Conservation (phyloP, 202 grass and related monocot species). For the Schoenoplectus triqueter region DNA sequence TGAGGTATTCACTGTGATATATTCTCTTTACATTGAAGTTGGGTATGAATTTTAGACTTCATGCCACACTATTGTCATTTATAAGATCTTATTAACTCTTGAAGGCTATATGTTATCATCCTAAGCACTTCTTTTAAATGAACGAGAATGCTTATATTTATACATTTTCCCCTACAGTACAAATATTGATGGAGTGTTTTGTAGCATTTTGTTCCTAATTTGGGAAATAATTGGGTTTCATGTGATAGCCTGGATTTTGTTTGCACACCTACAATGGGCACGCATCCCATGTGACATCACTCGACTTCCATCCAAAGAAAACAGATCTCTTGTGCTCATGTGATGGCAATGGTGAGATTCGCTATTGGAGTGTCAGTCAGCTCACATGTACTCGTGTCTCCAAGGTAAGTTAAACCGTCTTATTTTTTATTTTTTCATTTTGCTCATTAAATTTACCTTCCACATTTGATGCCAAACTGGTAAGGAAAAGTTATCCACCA, state of each 20-base stretch:
- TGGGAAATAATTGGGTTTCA: constrained; percentile 28
- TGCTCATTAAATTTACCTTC: constrained; percentile 16
- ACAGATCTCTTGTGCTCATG: constrained; percentile 95
- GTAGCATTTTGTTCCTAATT: constrained; percentile 22
- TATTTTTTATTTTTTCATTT: constrained; percentile 18
- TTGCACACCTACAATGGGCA: constrained; percentile 74
- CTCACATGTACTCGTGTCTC: constrained; percentile 43
- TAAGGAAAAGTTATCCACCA: constrained; percentile 3
- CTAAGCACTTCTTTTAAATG: not conserved
- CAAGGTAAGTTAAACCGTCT: constrained; percentile 49
- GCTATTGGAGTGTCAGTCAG: constrained; percentile 72
- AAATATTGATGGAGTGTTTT: not conserved
- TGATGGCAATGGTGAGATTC: constrained; percentile 86
- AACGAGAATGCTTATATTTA: not conserved
- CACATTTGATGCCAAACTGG: not conserved
- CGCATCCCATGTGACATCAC: constrained; percentile 65
- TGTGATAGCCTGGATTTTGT: constrained; percentile 78
- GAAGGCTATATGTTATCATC: constrained; percentile 1
- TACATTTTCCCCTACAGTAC: not conserved
- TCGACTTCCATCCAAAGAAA: constrained; percentile 99
- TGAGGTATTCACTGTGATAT: constrained; percentile 53
- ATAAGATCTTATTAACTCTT: not conserved
- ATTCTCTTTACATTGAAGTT: not conserved
- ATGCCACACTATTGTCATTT: not conserved
- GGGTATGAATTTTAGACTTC: not conserved